Percentiles rank a stretch among this genome's conserved stretches.
Evolutionary conservation across 1,284 basidiomycete species (phyloP).

Genomic region (Naganishia albida): DNA sequence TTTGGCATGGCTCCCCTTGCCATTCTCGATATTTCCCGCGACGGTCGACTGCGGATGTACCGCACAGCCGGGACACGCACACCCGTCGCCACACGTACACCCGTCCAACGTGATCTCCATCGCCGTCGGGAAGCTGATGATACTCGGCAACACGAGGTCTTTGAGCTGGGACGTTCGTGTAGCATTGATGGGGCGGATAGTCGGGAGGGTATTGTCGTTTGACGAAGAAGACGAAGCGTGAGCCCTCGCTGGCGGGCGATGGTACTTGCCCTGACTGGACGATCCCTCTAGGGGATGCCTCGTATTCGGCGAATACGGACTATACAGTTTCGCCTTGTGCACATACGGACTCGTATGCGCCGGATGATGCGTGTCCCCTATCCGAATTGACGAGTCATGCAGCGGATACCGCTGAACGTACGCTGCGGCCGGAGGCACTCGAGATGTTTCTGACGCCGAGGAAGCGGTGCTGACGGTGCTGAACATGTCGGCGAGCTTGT

Average conservation of each 20-base stretch:
- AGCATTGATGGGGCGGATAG: conserved; percentile 12
- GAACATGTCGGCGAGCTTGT: conserved; percentile 43
- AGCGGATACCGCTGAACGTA: conserved; percentile 14
- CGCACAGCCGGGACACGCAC: conserved; percentile 52
- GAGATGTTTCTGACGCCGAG: conserved; percentile 31
- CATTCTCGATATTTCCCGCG: conserved; percentile 3
- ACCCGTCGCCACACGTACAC: conserved; percentile 53
- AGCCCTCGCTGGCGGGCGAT: neutral
- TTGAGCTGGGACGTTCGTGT: neutral
- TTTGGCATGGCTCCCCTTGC: neutral
- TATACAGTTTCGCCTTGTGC: conserved; percentile 54
- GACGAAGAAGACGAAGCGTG: conserved; percentile 13
- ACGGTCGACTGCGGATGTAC: conserved; percentile 42
- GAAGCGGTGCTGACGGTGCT: conserved; percentile 33
- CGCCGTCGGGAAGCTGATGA: conserved; percentile 42
- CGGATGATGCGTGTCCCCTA: conserved; percentile 42
- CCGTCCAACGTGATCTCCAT: conserved; percentile 48
- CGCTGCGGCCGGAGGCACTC: conserved; percentile 28
- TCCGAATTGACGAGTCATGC: conserved; percentile 26
- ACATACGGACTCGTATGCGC: conserved; percentile 49
- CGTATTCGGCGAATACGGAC: conserved; percentile 43
- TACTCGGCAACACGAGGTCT: conserved; percentile 22
- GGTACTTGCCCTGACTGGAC: neutral
- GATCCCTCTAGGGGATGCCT: neutral
- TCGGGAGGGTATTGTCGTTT: conserved; percentile 12